Percentiles rank a stretch among this genome's conserved stretches.
Evolutionary conservation across 495 filamentous ascomycete species (phyloP).

Genomic region (Chaetomium tenue): DNA sequence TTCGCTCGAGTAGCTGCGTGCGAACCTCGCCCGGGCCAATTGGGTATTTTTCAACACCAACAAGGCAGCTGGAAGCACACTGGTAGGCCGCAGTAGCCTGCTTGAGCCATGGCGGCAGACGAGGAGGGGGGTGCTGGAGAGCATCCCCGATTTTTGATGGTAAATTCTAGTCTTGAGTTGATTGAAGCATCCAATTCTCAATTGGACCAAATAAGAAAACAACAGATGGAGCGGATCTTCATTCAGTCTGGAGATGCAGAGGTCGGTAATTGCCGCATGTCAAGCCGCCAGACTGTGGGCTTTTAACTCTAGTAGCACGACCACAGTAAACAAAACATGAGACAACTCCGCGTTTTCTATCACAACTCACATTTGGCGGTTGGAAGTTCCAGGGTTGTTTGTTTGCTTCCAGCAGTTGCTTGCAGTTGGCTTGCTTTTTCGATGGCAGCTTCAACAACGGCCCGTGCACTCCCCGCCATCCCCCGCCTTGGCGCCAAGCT

Average conservation of each 20-base stretch:
- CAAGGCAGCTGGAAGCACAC: background rate
- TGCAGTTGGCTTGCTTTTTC: too few relatives aligned
- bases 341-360: background rate
- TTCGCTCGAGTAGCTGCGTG: constrained; percentile 22
- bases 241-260: constrained; percentile 19
- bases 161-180: background rate
- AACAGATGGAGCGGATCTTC: background rate
- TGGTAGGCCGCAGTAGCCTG: constrained; percentile 8
- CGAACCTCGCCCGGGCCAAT: constrained; percentile 8
- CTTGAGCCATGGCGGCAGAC: constrained; percentile 24
- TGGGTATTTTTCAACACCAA: constrained; percentile 24
- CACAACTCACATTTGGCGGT: constrained; percentile 1
- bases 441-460: background rate
- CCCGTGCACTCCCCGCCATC: constrained; percentile 14
- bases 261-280: constrained; percentile 15
- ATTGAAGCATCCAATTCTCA: background rate
- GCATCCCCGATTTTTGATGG: constrained; percentile 22
- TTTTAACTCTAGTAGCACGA: background rate
- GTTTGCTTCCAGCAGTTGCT: too few relatives aligned
- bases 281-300: constrained; percentile 11
- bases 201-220: background rate
- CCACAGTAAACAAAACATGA: constrained; percentile 13
- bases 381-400: background rate
- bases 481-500: constrained; percentile 19
- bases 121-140: constrained; percentile 17